Percentiles rank a stretch among this genome's conserved stretches.
These are phyloP conservation scores for Physcomitrellopsis africana DNA, from an alignment of 225 moss, liverwort and hornwort species.

Conservation along the genomic window DNA sequence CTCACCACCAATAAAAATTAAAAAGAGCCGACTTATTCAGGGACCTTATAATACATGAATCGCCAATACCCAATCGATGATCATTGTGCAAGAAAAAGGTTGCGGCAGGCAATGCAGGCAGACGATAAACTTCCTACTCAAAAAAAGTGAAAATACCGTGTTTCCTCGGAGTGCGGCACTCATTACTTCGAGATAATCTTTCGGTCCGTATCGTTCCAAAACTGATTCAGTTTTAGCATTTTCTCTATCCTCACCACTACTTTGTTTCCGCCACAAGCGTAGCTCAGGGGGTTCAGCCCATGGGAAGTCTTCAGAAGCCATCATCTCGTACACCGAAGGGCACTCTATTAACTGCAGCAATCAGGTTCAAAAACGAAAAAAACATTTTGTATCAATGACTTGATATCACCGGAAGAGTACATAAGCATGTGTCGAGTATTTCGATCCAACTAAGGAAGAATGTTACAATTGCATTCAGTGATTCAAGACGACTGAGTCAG, in stretches of 20 bases:
- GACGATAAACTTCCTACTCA: background rate
- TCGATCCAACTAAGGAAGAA: no score
- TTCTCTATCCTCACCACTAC: constrained; percentile 34
- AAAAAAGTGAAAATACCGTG: constrained; percentile 34
- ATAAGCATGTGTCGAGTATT: no score
- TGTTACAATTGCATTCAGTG: no score
- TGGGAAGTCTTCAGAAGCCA: constrained; percentile 63
- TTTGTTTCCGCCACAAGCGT: constrained; percentile 67
- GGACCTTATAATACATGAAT: background rate
- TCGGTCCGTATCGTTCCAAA: constrained; percentile 69
- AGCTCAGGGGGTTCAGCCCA: constrained; percentile 78
- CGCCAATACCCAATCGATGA: background rate
- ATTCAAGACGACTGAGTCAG: background rate
- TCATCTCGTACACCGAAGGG: constrained; percentile 80
- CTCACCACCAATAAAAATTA: background rate
- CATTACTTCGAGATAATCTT: constrained; percentile 72
- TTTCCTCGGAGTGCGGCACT: constrained; percentile 70
- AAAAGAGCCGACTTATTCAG: background rate
- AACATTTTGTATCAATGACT: no score
- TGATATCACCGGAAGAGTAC: no score
- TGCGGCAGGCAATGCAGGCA: background rate
- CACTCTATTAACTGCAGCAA: constrained; percentile 77
- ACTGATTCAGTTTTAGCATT: constrained; percentile 9
- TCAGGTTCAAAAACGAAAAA: background rate
- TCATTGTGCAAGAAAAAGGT: background rate